A percentile compares a stretch with the other conserved stretches of the same genome.
Evolutionary conservation across 352 stramenopile species (phyloP).

Genomic region (Achlya hypogyna): DNA sequence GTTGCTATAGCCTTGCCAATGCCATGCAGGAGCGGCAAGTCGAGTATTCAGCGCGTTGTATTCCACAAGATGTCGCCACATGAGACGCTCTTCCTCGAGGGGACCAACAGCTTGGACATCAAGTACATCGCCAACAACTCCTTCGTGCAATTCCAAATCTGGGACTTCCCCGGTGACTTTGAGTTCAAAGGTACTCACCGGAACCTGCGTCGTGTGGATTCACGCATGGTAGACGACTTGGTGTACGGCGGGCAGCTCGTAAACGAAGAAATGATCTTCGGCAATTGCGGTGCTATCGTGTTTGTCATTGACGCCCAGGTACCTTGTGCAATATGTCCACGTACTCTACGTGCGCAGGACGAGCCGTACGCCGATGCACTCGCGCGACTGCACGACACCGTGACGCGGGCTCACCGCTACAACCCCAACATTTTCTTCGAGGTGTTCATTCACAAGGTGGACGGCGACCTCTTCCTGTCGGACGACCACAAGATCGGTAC

Average conservation of each 20-base stretch:
- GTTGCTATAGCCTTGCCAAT: background rate
- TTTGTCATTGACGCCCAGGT: constrained; percentile 95
- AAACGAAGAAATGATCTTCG: constrained; percentile 90
- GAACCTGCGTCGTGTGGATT: constrained; percentile 23
- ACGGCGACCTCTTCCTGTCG: constrained; percentile 96
- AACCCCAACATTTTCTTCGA: constrained; percentile 96
- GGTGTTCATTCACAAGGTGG: constrained; percentile 99
- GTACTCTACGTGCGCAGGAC: constrained; percentile 47
- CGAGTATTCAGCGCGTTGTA: constrained; percentile 92
- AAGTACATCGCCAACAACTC: constrained; percentile 97
- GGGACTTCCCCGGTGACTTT: constrained; percentile 97
- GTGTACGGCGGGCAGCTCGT: constrained; percentile 81
- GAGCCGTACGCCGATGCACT: constrained; percentile 83
- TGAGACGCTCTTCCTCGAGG: constrained; percentile 95
- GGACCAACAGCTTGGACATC: constrained; percentile 84
- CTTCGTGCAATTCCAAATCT: constrained; percentile 98
- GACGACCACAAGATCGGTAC: constrained; percentile 96
- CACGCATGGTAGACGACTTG: constrained; percentile 50
- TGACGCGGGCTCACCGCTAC: constrained; percentile 76
- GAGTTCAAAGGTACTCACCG: constrained; percentile 61
- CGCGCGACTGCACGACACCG: constrained; percentile 80
- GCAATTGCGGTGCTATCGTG: constrained; percentile 88
- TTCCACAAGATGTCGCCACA: constrained; percentile 99
- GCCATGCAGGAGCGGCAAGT: constrained; percentile 66
- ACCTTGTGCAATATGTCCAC: background rate